phyloP scores from a whole-genome alignment of 306 rosid genomes.

The Quercus alba region DNA sequence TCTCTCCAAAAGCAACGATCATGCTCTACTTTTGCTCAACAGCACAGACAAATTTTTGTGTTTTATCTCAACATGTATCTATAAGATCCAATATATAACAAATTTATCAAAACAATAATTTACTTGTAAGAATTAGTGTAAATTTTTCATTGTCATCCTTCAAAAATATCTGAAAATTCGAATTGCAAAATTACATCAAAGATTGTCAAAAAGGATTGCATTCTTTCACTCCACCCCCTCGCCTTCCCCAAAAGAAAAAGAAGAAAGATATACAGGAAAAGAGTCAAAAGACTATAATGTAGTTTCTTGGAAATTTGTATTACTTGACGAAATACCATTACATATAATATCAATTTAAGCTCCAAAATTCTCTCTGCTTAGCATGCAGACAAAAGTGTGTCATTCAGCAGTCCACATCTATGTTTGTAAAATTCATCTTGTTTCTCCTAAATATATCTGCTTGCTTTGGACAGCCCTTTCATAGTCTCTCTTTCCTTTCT shows the following conservation, averaged over 20 bases:
- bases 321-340: neutral
- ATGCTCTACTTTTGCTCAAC: constrained; percentile 25
- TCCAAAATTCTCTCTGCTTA: constrained; percentile 17
- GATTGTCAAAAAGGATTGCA: neutral
- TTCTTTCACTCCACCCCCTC: constrained; percentile 5
- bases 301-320: neutral
- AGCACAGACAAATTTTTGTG: constrained; percentile 4
- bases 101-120: constrained; percentile 4
- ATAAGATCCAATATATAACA: neutral
- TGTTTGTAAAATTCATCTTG: constrained; percentile 26
- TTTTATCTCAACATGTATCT: constrained; percentile 13
- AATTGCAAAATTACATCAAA: neutral
- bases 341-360: neutral
- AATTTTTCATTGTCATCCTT: constrained; percentile 19
- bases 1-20: constrained; percentile 3
- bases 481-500: constrained; percentile 32
- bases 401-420: constrained; percentile 25
- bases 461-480: constrained; percentile 20
- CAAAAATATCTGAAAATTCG: neutral
- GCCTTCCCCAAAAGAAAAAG: neutral
- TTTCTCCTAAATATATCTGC: constrained; percentile 24
- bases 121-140: constrained; percentile 23
- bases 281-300: neutral
- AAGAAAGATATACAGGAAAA: neutral
- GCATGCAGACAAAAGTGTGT: neutral